Evolutionary conservation across 2,329 filamentous ascomycete genomes (phyloP).

Genomic region (Colletotrichum destructivum): DNA sequence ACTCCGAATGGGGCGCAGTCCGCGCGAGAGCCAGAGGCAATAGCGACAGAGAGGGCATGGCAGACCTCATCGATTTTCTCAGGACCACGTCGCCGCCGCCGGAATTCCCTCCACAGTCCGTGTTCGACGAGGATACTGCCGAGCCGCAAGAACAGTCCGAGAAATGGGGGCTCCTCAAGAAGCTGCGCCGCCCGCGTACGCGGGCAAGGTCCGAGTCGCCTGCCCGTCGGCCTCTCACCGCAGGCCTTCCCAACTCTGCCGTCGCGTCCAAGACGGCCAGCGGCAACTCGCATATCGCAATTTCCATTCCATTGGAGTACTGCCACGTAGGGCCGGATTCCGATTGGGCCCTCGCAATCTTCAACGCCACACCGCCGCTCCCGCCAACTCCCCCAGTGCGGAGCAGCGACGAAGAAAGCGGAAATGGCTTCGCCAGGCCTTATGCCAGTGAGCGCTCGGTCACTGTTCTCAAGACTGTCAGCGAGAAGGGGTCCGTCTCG

Average conservation of each 20-base stretch:
- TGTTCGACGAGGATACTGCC: slow-evolving; percentile 48
- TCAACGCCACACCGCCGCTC: slow-evolving; percentile 46
- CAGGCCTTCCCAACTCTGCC: slow-evolving; percentile 67
- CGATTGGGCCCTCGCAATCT: slow-evolving; percentile 41
- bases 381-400: slow-evolving; percentile 36
- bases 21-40: slow-evolving; percentile 42
- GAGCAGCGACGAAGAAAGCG: slow-evolving; percentile 21
- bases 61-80: slow-evolving; percentile 43
- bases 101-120: slow-evolving; percentile 29
- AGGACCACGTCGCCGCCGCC: slow-evolving; percentile 34
- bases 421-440: slow-evolving; percentile 36
- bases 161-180: slow-evolving; percentile 60
- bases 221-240: slow-evolving; percentile 38
- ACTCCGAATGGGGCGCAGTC: slow-evolving; percentile 36
- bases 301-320: slow-evolving; percentile 70
- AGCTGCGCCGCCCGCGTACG: slow-evolving; percentile 44
- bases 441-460: slow-evolving; percentile 44
- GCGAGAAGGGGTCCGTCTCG: slow-evolving; percentile 53
- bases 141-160: slow-evolving; percentile 50
- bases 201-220: slow-evolving; percentile 47
- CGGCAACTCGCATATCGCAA: slow-evolving; percentile 72
- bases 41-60: slow-evolving; percentile 36
- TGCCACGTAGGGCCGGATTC: slow-evolving; percentile 56
- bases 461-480: slow-evolving; percentile 54
- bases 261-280: slow-evolving; percentile 67